Conservation (phyloP, 192 early-diverging fungal genomes). For the Entomortierella beljakovae region DNA sequence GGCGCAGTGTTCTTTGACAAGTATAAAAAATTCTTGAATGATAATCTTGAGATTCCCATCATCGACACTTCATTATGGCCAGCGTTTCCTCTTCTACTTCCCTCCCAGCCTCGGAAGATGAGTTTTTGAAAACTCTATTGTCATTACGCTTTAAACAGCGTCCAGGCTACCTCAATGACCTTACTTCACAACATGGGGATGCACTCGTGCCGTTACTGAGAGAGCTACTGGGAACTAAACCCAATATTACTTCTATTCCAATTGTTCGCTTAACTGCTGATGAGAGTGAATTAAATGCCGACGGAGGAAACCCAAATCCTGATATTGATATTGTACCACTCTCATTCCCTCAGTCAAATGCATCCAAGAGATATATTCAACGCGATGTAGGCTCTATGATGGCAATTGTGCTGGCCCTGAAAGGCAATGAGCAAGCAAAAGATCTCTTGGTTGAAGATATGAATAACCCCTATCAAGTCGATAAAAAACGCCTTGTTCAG, state of each 20-base stretch:
- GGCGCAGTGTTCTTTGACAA: background rate
- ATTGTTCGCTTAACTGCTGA: constrained; percentile 9
- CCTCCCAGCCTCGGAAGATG: constrained; percentile 24
- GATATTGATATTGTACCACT: constrained; percentile 16
- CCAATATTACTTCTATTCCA: constrained; percentile 8
- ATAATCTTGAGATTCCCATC: too few species aligned
- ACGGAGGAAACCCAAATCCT: constrained; percentile 40
- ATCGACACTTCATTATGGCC: background rate
- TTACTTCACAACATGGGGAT: constrained; percentile 7
- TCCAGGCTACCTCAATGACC: constrained; percentile 8
- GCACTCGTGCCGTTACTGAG: constrained; percentile 16
- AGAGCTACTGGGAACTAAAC: constrained; percentile 20
- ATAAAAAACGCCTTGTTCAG: constrained; percentile 27
- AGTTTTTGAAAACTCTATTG: constrained; percentile 12
- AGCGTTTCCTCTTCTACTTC: background rate
- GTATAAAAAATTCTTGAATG: too few species aligned
- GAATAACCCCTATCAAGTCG: constrained; percentile 31
- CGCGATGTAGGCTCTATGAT: constrained; percentile 13
- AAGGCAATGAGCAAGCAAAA: constrained; percentile 7
- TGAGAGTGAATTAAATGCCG: constrained; percentile 24
- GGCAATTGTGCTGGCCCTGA: constrained; percentile 18
- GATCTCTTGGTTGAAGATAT: constrained; percentile 14
- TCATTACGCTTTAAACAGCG: constrained; percentile 23
- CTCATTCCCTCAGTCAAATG: constrained; percentile 31
- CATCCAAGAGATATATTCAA: constrained; percentile 35